Conservation (phyloP, 75 land plant genomes). For the Picea glauca region DNA sequence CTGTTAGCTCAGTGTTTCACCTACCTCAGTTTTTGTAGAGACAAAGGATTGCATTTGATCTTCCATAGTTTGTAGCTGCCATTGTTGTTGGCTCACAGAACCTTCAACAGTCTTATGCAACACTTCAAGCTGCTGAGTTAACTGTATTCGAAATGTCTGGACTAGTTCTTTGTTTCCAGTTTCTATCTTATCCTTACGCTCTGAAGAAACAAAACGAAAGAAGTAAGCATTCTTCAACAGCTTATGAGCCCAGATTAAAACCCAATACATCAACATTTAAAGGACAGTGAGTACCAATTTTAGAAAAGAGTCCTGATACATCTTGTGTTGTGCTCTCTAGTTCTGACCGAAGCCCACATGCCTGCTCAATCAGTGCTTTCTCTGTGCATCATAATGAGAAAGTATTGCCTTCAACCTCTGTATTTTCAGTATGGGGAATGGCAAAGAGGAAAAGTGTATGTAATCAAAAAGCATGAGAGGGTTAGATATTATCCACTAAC, state of each 20-base stretch:
- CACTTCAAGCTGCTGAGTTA: constrained; percentile 70
- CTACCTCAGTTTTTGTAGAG: constrained; percentile 73
- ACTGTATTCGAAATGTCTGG: constrained; percentile 60
- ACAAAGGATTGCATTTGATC: constrained; percentile 86
- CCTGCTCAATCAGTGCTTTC: constrained; percentile 71
- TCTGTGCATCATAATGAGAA: constrained; percentile 37
- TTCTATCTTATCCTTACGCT: constrained; percentile 88
- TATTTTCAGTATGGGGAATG: background rate
- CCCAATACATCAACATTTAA: background rate
- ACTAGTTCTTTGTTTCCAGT: constrained; percentile 68
- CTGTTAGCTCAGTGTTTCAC: background rate
- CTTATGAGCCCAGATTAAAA: background rate
- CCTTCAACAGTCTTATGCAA: constrained; percentile 67
- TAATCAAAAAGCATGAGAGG: background rate
- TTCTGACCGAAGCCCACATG: constrained; percentile 67
- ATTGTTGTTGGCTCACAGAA: constrained; percentile 74
- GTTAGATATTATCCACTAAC: constrained; percentile 23
- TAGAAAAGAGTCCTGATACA: constrained; percentile 68
- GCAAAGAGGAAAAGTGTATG: background rate
- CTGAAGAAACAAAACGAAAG: constrained; percentile 27
- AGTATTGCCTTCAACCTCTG: background rate
- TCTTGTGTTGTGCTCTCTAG: constrained; percentile 83
- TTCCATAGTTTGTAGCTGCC: constrained; percentile 76
- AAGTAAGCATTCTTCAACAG: background rate
- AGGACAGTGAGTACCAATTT: constrained; percentile 57